phyloP scores from a whole-genome alignment of 2,329 filamentous ascomycete genomes.

The Apiospora pterosperma region DNA sequence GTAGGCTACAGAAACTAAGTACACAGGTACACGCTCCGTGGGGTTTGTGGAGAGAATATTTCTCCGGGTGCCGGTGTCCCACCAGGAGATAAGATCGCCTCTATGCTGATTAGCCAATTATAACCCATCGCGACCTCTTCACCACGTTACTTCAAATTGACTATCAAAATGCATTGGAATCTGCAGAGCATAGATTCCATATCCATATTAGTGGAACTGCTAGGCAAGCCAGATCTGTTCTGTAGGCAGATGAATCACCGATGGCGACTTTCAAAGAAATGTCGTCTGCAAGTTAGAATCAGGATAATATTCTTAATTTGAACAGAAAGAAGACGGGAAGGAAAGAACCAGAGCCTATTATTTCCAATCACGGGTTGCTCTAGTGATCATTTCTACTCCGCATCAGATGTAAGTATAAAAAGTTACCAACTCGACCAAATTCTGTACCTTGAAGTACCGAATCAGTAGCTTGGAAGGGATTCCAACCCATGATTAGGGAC shows the following conservation, averaged over 20 bases:
- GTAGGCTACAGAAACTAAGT: not conserved
- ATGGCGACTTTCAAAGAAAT: not conserved
- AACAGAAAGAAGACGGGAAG: not conserved
- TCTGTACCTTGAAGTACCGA: not conserved
- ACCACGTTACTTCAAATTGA: too few relatives aligned
- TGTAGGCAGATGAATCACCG: not conserved
- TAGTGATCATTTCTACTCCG: not conserved
- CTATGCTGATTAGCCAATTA: too few relatives aligned
- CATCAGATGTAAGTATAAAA: too few relatives aligned
- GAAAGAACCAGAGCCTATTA: too few relatives aligned
- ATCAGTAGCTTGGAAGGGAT: not conserved
- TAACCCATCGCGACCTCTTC: too few relatives aligned
- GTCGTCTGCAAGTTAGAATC: not conserved
- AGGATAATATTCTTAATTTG: not conserved
- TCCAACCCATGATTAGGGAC: not conserved
- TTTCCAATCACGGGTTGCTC: not conserved
- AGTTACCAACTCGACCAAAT: not conserved
- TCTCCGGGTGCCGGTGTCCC: not conserved
- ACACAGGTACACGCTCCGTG: not conserved
- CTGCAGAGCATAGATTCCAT: too few relatives aligned
- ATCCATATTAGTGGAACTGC: too few relatives aligned
- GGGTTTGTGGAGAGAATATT: not conserved
- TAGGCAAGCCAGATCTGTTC: too few relatives aligned
- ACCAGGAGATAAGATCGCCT: too few relatives aligned
- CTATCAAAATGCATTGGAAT: too few relatives aligned